phyloP scores from a whole-genome alignment of 345 rosid species.

The Ceriops decandra region DNA sequence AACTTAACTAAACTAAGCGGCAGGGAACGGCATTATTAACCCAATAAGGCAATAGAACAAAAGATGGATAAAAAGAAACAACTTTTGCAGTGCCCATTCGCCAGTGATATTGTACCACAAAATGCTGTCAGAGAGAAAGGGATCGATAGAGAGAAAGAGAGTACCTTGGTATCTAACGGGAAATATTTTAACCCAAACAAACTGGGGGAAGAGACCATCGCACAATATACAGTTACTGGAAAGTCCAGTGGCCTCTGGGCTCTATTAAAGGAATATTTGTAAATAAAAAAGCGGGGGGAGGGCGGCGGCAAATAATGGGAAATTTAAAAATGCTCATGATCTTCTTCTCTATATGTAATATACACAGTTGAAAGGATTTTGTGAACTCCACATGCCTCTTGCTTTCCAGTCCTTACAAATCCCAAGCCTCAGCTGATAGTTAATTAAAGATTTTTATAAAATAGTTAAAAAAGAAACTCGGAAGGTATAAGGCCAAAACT shows the following conservation, averaged over 20 bases:
- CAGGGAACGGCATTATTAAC: constrained; percentile 31
- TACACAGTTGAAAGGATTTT: constrained; percentile 28
- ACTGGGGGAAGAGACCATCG: constrained; percentile 25
- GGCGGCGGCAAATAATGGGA: constrained; percentile 12
- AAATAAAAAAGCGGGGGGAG: background rate
- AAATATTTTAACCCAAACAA: constrained; percentile 23
- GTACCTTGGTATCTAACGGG: too few relatives aligned
- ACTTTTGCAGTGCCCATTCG: constrained; percentile 21
- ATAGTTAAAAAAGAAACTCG: background rate
- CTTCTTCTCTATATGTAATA: constrained; percentile 16
- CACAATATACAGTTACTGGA: constrained; percentile 19
- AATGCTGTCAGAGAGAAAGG: constrained; percentile 19
- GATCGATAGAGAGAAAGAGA: constrained; percentile 20
- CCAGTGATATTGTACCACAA: constrained; percentile 13
- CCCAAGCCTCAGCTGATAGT: constrained; percentile 28
- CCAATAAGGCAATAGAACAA: constrained; percentile 38
- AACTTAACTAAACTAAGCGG: constrained; percentile 36
- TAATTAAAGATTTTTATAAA: too few relatives aligned
- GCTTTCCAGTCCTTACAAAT: constrained; percentile 7
- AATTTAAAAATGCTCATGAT: constrained; percentile 13
- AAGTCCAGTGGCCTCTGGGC: constrained; percentile 8
- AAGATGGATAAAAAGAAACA: constrained; percentile 12
- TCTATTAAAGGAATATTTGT: constrained; percentile 20
- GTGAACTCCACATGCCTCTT: constrained; percentile 12
- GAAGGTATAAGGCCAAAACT: background rate